phyloP scores from a whole-genome alignment of 2,329 filamentous ascomycete species.

The Cadophora gregata region DNA sequence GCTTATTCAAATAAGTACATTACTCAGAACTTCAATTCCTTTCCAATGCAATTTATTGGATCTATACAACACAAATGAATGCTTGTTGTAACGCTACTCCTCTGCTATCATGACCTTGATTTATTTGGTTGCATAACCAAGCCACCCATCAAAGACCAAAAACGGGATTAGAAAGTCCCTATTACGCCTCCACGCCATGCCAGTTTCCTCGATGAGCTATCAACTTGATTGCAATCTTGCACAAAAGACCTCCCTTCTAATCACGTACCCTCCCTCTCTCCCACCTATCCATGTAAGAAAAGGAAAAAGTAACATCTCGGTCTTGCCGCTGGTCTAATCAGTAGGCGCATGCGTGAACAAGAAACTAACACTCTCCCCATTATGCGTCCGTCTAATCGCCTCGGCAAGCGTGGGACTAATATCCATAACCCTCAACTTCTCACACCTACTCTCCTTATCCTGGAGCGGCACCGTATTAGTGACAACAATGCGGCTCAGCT shows the following conservation, averaged over 20 bases:
- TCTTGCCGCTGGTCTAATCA: constrained; percentile 43
- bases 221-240: background rate
- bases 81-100: background rate
- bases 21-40: no score
- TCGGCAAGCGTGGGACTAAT: constrained; percentile 84
- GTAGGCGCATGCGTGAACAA: constrained; percentile 70
- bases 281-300: no score
- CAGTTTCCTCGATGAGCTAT: background rate
- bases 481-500: constrained; percentile 80
- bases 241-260: background rate
- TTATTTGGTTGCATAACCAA: no score
- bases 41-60: no score
- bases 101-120: no score
- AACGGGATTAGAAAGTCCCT: constrained; percentile 30
- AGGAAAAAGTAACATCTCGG: background rate
- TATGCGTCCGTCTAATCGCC: constrained; percentile 72
- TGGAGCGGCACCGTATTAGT: constrained; percentile 87
- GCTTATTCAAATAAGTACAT: no score
- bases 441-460: constrained; percentile 79
- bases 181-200: constrained; percentile 6
- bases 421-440: constrained; percentile 87
- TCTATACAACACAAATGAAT: background rate
- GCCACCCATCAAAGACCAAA: no score
- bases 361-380: constrained; percentile 71
- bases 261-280: no score